These are phyloP conservation scores for Mucor circinelloides DNA, from an alignment of 371 early-diverging fungal genomes.

Conservation along the genomic window DNA sequence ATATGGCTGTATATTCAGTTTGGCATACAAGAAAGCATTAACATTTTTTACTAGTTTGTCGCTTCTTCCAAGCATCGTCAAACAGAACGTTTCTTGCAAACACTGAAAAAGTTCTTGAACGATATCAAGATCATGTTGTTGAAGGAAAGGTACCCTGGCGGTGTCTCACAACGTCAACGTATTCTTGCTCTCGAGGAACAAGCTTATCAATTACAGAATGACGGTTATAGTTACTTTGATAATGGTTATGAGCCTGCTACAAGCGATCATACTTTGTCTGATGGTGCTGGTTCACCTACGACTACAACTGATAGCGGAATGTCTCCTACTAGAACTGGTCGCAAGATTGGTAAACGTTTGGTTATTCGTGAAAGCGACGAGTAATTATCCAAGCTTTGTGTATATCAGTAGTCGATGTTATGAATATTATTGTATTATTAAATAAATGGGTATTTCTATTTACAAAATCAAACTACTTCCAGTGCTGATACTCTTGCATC, in stretches of 20 bases:
- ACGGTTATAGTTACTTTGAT: conserved; percentile 58
- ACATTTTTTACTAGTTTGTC: conserved; percentile 35
- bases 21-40: background rate
- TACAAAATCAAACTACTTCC: too few species aligned
- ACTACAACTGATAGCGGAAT: background rate
- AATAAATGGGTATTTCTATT: too few species aligned
- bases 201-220: conserved; percentile 15
- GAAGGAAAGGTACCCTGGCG: conserved; percentile 50
- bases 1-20: conserved; percentile 15
- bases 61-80: conserved; percentile 62
- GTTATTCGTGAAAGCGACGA: conserved; percentile 39
- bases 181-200: conserved; percentile 44
- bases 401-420: background rate
- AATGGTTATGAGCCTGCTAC: conserved; percentile 33
- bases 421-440: background rate
- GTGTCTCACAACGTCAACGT: conserved; percentile 43
- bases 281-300: conserved; percentile 16
- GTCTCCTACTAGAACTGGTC: conserved; percentile 5
- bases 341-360: conserved; percentile 43
- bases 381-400: background rate
- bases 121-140: conserved; percentile 43
- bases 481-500: too few species aligned
- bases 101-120: conserved; percentile 42
- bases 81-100: conserved; percentile 51
- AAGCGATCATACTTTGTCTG: conserved; percentile 16